Evolutionary conservation across 352 stramenopile genomes (phyloP).

Genomic region (Thraustotheca clavata): DNA sequence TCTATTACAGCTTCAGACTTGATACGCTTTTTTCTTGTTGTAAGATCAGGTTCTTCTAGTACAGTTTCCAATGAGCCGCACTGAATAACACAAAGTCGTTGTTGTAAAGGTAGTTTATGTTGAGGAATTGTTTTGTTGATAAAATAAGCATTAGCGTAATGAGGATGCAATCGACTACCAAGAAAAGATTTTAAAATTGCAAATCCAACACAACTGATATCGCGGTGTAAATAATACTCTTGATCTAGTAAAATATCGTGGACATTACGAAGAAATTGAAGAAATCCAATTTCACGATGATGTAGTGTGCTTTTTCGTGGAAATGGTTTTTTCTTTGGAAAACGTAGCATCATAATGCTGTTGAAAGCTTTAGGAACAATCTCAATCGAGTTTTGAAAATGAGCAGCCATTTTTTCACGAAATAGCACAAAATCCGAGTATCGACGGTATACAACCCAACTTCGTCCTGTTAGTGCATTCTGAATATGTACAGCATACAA

Average conservation of each 20-base stretch:
- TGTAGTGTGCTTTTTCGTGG: conserved; percentile 43
- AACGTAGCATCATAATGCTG: conserved; percentile 47
- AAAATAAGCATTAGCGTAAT: conserved; percentile 41
- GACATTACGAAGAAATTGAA: conserved; percentile 50
- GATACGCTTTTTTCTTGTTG: background rate
- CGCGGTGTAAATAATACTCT: conserved; percentile 39
- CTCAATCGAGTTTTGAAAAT: conserved; percentile 46
- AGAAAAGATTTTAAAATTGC: conserved; percentile 64
- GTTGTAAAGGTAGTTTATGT: conserved; percentile 30
- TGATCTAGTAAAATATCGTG: conserved; percentile 58
- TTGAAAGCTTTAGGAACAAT: conserved; percentile 41
- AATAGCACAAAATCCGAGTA: conserved; percentile 61
- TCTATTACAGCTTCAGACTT: background rate
- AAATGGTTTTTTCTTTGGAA: conserved; percentile 62
- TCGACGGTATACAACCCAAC: conserved; percentile 57
- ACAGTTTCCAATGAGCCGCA: conserved; percentile 54
- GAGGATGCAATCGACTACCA: conserved; percentile 40
- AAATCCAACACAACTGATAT: conserved; percentile 50
- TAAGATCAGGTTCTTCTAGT: conserved; percentile 30
- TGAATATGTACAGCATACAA: conserved; percentile 59
- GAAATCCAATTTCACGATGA: conserved; percentile 52
- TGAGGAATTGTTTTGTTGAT: conserved; percentile 47
- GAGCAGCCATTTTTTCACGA: conserved; percentile 36
- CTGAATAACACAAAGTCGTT: conserved; percentile 48
- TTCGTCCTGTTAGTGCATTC: conserved; percentile 60